Conservation (phyloP, 192 early-diverging fungal species). For the Allomyces javanicus region DNA sequence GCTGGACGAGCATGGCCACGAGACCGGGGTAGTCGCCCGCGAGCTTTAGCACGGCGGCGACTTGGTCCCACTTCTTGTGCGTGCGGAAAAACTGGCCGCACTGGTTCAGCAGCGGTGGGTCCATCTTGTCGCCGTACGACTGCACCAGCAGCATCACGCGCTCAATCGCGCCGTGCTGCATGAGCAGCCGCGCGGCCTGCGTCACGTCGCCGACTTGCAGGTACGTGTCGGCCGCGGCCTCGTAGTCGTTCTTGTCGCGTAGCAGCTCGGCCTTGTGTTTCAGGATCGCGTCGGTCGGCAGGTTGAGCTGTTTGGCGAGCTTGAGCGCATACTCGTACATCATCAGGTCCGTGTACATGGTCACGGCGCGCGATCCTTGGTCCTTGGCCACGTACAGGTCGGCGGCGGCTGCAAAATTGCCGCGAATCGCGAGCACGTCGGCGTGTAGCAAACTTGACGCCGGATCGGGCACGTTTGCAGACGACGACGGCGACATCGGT, state of each 20-base stretch:
- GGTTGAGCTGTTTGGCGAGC: conserved; percentile 24
- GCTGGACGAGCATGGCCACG: conserved; percentile 22
- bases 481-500: too few species aligned
- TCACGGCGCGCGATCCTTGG: neutral
- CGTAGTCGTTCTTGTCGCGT: conserved; percentile 27
- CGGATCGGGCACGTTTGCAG: too few species aligned
- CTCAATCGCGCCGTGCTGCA: conserved; percentile 25
- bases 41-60: conserved; percentile 27
- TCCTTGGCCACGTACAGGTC: neutral
- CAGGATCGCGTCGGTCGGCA: conserved; percentile 20
- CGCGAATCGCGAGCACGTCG: conserved; percentile 21
- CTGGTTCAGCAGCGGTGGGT: conserved; percentile 17
- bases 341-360: conserved; percentile 32
- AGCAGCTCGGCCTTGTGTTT: conserved; percentile 36
- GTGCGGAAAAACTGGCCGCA: conserved; percentile 30
- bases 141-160: conserved; percentile 25
- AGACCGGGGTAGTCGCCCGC: conserved; percentile 26
- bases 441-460: conserved; percentile 14
- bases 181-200: conserved; percentile 32
- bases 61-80: conserved; percentile 18
- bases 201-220: conserved; percentile 31
- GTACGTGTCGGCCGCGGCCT: conserved; percentile 34
- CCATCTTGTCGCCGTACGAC: conserved; percentile 6
- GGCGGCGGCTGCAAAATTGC: conserved; percentile 17
- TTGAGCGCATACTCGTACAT: conserved; percentile 37